A percentile compares a stretch with the other conserved stretches of the same genome.
phyloP scores from a whole-genome alignment of 1,139 yeast species.

The Meyerozyma carpophila region DNA sequence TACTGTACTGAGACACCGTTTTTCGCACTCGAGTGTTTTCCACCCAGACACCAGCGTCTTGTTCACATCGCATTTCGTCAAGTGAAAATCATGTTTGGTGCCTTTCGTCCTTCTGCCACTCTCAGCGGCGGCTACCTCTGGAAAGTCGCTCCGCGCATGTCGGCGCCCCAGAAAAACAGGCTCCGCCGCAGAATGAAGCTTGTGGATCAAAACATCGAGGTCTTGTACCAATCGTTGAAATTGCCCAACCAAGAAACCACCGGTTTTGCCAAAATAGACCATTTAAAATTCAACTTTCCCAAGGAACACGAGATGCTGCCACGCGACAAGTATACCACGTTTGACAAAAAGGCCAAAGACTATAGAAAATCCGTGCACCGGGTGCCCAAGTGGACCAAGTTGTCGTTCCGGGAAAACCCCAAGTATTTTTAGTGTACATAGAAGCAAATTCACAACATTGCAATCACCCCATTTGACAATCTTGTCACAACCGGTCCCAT shows the following conservation, averaged over 20 bases:
- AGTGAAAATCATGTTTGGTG: constrained; percentile 59
- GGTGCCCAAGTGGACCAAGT: constrained; percentile 87
- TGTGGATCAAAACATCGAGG: constrained; percentile 77
- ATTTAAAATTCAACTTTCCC: constrained; percentile 57
- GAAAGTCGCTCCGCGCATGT: constrained; percentile 67
- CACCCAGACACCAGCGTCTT: neutral
- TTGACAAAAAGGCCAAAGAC: constrained; percentile 64
- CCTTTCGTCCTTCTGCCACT: constrained; percentile 62
- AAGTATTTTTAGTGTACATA: constrained; percentile 49
- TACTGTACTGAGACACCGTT: too few species aligned
- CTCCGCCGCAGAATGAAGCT: constrained; percentile 74
- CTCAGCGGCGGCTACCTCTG: constrained; percentile 81
- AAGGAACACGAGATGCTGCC: constrained; percentile 77
- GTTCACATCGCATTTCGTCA: neutral
- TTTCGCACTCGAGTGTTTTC: too few species aligned
- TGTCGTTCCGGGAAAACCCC: constrained; percentile 77
- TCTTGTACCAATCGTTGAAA: constrained; percentile 57
- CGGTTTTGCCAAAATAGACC: constrained; percentile 48
- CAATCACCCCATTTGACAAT: neutral
- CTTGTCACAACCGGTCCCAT: constrained; percentile 51
- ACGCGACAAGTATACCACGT: constrained; percentile 82
- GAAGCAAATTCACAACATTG: neutral
- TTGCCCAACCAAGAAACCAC: constrained; percentile 31
- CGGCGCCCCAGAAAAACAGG: constrained; percentile 74
- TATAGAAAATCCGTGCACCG: constrained; percentile 87